A percentile compares a stretch with the other conserved stretches of the same genome.
Conservation (phyloP, 257 asterid species). For the Nicotiana benthamiana region DNA sequence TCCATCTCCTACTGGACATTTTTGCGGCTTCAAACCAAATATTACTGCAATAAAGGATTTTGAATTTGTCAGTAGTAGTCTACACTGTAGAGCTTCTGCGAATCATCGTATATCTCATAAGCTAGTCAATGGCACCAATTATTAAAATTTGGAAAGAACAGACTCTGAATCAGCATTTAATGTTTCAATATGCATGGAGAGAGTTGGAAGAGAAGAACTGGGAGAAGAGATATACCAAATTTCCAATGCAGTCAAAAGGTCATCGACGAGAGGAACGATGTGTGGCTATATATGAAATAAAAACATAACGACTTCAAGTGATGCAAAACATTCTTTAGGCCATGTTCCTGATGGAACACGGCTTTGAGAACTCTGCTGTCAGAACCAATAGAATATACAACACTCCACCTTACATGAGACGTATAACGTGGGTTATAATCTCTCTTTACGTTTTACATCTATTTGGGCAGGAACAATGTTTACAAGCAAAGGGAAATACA, state of each 20-base stretch:
- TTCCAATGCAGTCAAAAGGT: neutral
- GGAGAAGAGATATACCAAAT: neutral
- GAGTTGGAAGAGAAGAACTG: neutral
- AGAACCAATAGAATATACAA: neutral
- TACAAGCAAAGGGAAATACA: neutral
- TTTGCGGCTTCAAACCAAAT: neutral
- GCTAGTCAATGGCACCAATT: neutral
- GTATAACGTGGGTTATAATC: neutral
- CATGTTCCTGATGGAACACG: neutral
- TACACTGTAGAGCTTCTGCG: neutral
- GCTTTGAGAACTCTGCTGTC: neutral
- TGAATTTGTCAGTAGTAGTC: neutral
- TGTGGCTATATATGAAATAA: neutral
- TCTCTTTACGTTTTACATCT: neutral
- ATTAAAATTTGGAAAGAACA: neutral
- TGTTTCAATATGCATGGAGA: neutral
- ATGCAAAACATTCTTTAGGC: neutral
- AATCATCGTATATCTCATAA: neutral
- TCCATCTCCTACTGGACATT: slow-evolving; percentile 46
- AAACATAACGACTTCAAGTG: too few species aligned
- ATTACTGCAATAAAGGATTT: neutral
- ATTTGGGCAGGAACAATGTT: neutral
- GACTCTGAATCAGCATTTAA: neutral
- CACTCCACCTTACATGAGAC: neutral
- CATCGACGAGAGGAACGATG: neutral